Base-by-base conservation (phyloP, 352 stramenopile species). In the Pythium apleroticum region DNA sequence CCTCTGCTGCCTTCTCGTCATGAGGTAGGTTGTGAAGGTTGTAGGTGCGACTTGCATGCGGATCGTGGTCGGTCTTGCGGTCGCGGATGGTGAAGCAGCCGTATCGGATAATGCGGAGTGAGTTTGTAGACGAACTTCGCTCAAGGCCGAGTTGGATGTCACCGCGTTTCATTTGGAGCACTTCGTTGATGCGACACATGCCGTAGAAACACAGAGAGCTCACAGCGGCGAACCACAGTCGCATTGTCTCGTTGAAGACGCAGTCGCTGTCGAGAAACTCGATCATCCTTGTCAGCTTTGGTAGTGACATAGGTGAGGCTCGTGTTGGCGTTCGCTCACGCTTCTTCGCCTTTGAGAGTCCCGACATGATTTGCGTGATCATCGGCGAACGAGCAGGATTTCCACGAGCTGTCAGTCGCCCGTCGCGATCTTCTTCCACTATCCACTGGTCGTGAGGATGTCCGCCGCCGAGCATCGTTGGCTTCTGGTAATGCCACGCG, bases 81-180 rank as follows among this genome's bases (percentile, higher is more conserved):
- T 63, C 46, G 0, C 54, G 45, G 4, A 60, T 43, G 3, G 62
- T 68, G 33, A 63, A 68, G 55, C 62, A 68, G 12, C 30, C 62
- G 37, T 68, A 63, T 0, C 28, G 1, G 25, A 68, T 59, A 12
- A 49, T 48, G 7, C 30, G 14, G 15, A 1, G 33, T 30, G 8
- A 12, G 41, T 31, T 45, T 31, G 15, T 59, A 12, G 1, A 25
- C 50, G n/a, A n/a, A n/a, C n/a, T 27, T 0, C 53, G 46, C 30
- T 52, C 14, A 0, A 52, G 19, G 0, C 33, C 48, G 0, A 64
- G 22, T n/a, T 64, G 57, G 41, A 64, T 63, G 22, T 64, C 57
- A 2, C 48, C 12, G 9, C 43, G 41, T 22, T 57, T 39, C 11
- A 48, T 24, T 45, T 45, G 37, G 17, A 45, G 37, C 37, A 45